Base-by-base conservation (phyloP, 2,329 filamentous ascomycete species). In the Penicillium sp. region DNA sequence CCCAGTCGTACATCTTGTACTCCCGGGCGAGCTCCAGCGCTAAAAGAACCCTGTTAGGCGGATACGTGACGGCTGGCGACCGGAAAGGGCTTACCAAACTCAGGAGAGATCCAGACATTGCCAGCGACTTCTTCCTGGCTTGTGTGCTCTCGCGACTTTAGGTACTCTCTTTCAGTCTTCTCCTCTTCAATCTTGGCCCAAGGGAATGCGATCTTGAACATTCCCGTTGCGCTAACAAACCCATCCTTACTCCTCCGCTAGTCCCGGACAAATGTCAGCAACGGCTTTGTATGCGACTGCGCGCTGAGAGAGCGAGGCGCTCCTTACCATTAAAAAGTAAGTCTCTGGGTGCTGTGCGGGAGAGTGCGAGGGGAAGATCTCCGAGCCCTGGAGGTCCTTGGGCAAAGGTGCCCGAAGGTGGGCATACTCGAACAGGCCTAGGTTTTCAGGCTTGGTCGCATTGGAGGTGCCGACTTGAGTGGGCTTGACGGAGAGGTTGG, bases 21-120 rank as follows among this genome's bases (percentile, higher is more conserved):
- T 98, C 93, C 48, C 90, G 87, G 54, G 94, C 91, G 12, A 99
- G 84, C 59, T 85, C 80, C 47, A 99, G 84, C 38, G 95, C 95
- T 86, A 39, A 38, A 20, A 39, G 20, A 34, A 37, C 12, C n/a
- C 15, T 28, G 34, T 52, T 22, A 37, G 37, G 14, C 12, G 20
- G 22, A 25, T 50, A 31, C 10, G 35, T 52, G 49, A 52, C 49
- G 49, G 37, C 49, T 52, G 20, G 39, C 39, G 49, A 52, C 49
- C 35, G 22, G 15, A 15, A 25, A 28, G 4, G 14, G 37, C 78
- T 68, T 80, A 89, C 87, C 87, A 73, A 86, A 81, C 65, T 89
- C 83, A 5, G 94, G 92, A 49, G 92, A 87, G 53, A 98, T 93
- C 95, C 95, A 99, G 54, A 99, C 87, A 76, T 97, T 99, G 48